These are phyloP conservation scores for Boehmeria nivea DNA, from an alignment of 306 rosid species.

Conservation along the genomic window DNA sequence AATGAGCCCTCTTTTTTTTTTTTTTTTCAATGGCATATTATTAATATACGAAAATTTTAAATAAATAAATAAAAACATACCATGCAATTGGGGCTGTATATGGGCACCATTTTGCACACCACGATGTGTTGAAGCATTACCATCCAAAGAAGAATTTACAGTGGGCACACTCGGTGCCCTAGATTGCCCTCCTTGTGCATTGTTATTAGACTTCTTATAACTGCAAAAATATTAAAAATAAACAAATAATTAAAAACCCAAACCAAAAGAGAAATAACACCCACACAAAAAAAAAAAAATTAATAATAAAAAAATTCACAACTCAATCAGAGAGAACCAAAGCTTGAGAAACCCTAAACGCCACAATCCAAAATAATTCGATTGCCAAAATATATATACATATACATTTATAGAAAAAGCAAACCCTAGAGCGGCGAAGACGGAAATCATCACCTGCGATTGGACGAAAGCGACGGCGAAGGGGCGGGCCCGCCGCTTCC, in stretches of 20 bases:
- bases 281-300: neutral
- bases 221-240: constrained; percentile 22
- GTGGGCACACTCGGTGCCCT: constrained; percentile 46
- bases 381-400: neutral
- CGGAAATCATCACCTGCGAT: constrained; percentile 43
- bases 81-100: constrained; percentile 45
- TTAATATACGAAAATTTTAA: neutral
- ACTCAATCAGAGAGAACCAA: neutral
- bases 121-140: constrained; percentile 36
- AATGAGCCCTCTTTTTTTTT: no score
- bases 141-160: constrained; percentile 44
- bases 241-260: neutral
- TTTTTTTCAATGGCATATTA: neutral
- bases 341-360: neutral
- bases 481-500: constrained; percentile 72
- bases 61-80: constrained; percentile 31
- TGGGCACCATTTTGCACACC: constrained; percentile 61
- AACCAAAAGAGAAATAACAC: neutral
- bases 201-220: constrained; percentile 58
- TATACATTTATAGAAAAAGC: neutral
- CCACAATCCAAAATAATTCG: constrained; percentile 9
- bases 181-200: constrained; percentile 88
- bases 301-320: neutral
- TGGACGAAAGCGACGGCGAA: constrained; percentile 46
- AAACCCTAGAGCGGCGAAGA: constrained; percentile 4